phyloP scores from a whole-genome alignment of 805 yeast genomes.

The Candida multigemmis region DNA sequence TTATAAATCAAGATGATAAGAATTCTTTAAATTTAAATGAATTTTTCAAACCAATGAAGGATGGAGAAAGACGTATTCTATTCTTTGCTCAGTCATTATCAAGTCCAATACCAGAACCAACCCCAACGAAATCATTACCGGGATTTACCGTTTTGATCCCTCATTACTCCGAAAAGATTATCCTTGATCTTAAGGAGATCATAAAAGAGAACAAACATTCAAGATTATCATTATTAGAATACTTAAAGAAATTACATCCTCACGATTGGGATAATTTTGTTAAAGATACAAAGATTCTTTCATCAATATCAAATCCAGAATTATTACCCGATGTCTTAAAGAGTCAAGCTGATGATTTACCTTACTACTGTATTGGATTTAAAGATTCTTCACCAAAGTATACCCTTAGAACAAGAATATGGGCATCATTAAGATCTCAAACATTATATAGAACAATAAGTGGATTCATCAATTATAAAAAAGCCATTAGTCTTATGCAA shows the following conservation, averaged over 20 bases:
- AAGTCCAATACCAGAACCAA: conserved; percentile 39
- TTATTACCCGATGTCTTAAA: neutral
- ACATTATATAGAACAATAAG: conserved; percentile 76
- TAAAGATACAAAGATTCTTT: conserved; percentile 52
- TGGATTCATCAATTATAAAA: conserved; percentile 73
- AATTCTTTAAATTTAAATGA: conserved; percentile 21
- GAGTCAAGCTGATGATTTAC: conserved; percentile 44
- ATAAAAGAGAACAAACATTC: conserved; percentile 37
- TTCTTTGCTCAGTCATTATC: conserved; percentile 48
- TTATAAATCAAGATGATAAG: conserved; percentile 40
- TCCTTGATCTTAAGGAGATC: conserved; percentile 35
- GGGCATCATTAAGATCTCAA: conserved; percentile 83
- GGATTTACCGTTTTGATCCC: conserved; percentile 43
- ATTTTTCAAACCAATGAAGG: conserved; percentile 35
- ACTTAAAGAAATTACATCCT: conserved; percentile 62
- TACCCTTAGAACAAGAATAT: conserved; percentile 64
- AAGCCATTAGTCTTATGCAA: conserved; percentile 63
- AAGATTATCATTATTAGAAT: conserved; percentile 60
- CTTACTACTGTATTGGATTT: conserved; percentile 67
- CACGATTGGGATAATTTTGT: conserved; percentile 80
- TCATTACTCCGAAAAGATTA: conserved; percentile 42
- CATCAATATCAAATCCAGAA: neutral
- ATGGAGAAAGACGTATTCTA: conserved; percentile 43
- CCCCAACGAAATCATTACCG: conserved; percentile 40
- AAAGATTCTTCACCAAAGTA: conserved; percentile 56